Conservation (phyloP, 169 alveolate species). For the Eimeria sp. region DNA sequence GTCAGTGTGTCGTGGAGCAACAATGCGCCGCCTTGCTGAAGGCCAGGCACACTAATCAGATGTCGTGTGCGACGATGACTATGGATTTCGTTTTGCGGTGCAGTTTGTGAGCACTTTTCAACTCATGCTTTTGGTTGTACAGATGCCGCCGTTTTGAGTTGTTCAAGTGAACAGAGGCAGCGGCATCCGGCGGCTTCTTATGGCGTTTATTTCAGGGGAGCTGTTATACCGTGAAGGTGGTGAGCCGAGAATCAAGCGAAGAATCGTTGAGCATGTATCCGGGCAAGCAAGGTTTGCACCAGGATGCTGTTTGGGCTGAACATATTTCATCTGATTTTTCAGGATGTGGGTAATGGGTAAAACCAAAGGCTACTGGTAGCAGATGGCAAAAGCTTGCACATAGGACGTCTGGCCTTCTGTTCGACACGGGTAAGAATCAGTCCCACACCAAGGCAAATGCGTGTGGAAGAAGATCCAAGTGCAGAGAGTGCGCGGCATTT, state of each 20-base stretch:
- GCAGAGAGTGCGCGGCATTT: not conserved
- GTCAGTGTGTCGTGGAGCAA: not conserved
- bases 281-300: too few relatives aligned
- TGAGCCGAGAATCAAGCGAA: too few relatives aligned
- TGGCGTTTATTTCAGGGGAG: too few relatives aligned
- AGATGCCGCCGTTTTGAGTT: too few relatives aligned
- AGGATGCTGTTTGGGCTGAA: not conserved
- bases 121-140: not conserved
- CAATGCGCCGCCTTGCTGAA: not conserved
- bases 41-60: too few relatives aligned
- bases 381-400: not conserved
- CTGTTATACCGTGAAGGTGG: too few relatives aligned
- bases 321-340: not conserved
- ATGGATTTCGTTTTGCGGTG: too few relatives aligned
- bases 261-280: too few relatives aligned
- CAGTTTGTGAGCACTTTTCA: not conserved
- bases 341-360: not conserved
- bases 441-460: not conserved
- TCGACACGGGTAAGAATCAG: not conserved
- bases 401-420: not conserved
- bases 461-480: not conserved
- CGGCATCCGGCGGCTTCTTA: too few relatives aligned
- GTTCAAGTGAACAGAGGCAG: too few relatives aligned
- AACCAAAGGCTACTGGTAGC: not conserved
- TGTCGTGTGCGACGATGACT: too few relatives aligned